Base-by-base conservation (phyloP, 148 eudicot genomes). In the Chenopodium formosanum region DNA sequence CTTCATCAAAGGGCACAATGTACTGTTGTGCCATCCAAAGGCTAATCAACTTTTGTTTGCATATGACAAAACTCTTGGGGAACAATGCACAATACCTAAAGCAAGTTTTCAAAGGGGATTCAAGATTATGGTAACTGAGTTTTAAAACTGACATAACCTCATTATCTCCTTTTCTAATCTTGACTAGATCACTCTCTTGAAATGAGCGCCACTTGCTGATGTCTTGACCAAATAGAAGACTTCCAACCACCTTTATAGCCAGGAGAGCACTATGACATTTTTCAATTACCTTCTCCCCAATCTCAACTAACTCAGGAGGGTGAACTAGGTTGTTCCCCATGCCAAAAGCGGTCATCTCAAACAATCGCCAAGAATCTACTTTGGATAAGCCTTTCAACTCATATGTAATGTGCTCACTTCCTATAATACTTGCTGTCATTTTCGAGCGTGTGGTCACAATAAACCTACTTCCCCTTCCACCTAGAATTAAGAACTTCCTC, bases 361-460 rank as follows among this genome's bases (percentile, higher is more conserved):
- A 79, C 75, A 90, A 81, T 16, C 66, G 31, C 85, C 86, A 83
- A 0, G 88, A 74, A 64, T 86, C 68, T 8, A 46, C 82, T 17
- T 81, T 74, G 2, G 84, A 77, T 17, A 91, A 40, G 16, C 83
- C 83, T 2, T 77, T 2, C 60, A 91, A 73, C 40, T 80, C 78
- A 50, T 80, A 71, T 0, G 69, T 27, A 44, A 8, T 10, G 8
- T 78, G 66, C 65, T 60, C 44, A 11, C 83, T n/a, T n/a, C 89
- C 90, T 10, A 84, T 80, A 4, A 77, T 83, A 1, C 29, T 77
- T 32, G 88, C 88, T 2, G 80, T 84, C 44, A 46, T 23, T 19
- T 46, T 77, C 4, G 85, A 85, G 3, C 91, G 89, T 1, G 90
- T 83, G 29, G 93, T 86, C 20, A 83, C 82, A 23, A 89, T 3